Base-by-base conservation (phyloP, 2,329 filamentous ascomycete genomes). In the Coniella lustricola region DNA sequence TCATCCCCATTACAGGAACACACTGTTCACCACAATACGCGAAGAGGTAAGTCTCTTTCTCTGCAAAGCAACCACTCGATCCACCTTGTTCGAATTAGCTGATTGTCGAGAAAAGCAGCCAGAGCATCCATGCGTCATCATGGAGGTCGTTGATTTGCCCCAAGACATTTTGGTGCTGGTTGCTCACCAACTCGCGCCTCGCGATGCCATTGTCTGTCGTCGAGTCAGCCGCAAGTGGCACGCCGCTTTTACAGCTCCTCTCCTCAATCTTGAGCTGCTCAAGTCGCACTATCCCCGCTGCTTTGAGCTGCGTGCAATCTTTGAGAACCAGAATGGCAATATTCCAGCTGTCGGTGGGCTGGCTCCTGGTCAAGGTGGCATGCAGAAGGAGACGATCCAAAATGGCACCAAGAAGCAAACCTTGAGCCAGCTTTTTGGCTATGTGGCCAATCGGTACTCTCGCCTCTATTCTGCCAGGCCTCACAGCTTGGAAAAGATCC, bases 161-260 rank as follows among this genome's bases (percentile, higher is more conserved):
- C 70, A 72, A 55, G 77, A 81, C 45, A 59, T 84, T 40, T 81
- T 84, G 55, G 66, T 79, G 50, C 67, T 79, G 42, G 64, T 84
- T 46, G 51, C 76, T 32, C 64, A 57, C 2, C 60, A 74, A 54
- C 66, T 84, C 14, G 61, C 71, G 1, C 69, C 78, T 2, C 62
- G 57, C 16, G 77, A 81, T 53, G 63, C 72, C 45, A 58, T 82
- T 14, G 63, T 68, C 41, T 75, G 71, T 57, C 77, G 76, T 44
- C 68, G 68, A 18, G 73, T 82, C 32, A 79, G 71, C 16, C 69
- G 63, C 34, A 59, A 61, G 9, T 79, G 77, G 69, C 60, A 68
- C 32, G 57, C 60, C 13, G 71, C 73, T 8, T 80, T 84, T 54
- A 68, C 69, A 37, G 69, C 73, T 46, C 63, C 68, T 13, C 63